Evolutionary conservation across 2,329 filamentous ascomycete genomes (phyloP).

Genomic region (Didymella keratinophila): DNA sequence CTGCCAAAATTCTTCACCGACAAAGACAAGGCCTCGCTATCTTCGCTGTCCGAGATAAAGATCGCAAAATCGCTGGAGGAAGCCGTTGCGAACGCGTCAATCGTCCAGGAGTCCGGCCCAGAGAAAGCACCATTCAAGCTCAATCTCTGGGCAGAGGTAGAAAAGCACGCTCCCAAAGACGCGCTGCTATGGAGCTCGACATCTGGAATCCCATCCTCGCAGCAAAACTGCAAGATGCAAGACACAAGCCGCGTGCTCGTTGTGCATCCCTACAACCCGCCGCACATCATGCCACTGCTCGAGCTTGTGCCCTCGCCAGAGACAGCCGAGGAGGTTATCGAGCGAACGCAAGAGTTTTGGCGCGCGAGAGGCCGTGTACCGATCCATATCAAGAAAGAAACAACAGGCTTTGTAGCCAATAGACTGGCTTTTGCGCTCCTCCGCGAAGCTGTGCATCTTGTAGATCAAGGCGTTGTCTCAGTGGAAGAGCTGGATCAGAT

Average conservation of each 20-base stretch:
- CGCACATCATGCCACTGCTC: constrained; percentile 67
- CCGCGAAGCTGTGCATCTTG: constrained; percentile 63
- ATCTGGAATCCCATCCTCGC: constrained; percentile 64
- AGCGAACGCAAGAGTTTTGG: constrained; percentile 58
- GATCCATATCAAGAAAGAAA: constrained; percentile 61
- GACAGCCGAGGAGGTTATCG: constrained; percentile 52
- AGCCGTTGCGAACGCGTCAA: constrained; percentile 58
- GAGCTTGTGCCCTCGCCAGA: constrained; percentile 63
- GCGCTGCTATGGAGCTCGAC: constrained; percentile 66
- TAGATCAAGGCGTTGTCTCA: constrained; percentile 60
- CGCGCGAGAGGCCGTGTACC: constrained; percentile 53
- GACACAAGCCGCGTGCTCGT: constrained; percentile 59
- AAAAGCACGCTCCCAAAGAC: constrained; percentile 53
- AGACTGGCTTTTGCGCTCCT: constrained; percentile 65
- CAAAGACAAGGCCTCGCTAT: constrained; percentile 10
- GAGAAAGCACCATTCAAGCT: constrained; percentile 63
- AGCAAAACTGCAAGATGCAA: constrained; percentile 55
- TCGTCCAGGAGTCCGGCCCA: constrained; percentile 68
- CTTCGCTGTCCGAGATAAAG: constrained; percentile 46
- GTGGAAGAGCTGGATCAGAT: constrained; percentile 63
- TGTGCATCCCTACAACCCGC: constrained; percentile 69
- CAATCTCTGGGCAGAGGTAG: constrained; percentile 60
- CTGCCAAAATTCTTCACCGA: constrained; percentile 54
- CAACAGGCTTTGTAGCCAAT: constrained; percentile 66
- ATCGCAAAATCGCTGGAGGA: constrained; percentile 44